phyloP scores from a whole-genome alignment of 176 grass and related monocot species.

The Carex scoparia region DNA sequence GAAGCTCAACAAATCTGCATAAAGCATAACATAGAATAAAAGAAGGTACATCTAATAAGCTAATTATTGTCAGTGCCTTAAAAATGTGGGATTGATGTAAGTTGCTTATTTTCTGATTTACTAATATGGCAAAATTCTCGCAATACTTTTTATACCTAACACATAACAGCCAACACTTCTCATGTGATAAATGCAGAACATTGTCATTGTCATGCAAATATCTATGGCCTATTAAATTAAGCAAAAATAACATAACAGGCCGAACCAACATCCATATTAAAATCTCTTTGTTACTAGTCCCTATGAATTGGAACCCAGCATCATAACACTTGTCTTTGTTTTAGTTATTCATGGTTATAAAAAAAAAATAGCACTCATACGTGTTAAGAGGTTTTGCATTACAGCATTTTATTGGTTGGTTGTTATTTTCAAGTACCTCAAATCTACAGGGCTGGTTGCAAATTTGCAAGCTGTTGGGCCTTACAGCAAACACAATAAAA shows the following conservation, averaged over 20 bases:
- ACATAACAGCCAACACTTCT: not conserved
- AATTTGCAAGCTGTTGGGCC: not conserved
- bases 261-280: not conserved
- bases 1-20: slow-evolving; percentile 98
- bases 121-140: not conserved
- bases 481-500: not conserved
- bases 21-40: slow-evolving; percentile 9
- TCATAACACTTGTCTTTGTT: not conserved
- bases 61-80: not conserved
- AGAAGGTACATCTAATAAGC: slow-evolving; percentile 24
- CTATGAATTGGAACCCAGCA: not conserved
- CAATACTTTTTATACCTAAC: not conserved
- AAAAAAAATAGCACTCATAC: not conserved
- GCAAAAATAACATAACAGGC: not conserved
- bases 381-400: not conserved
- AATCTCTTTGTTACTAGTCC: not conserved
- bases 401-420: not conserved
- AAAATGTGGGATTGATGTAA: not conserved
- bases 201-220: not conserved
- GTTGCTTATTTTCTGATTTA: slow-evolving; percentile 2
- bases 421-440: slow-evolving; percentile 8
- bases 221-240: not conserved
- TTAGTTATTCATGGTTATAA: not conserved
- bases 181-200: not conserved
- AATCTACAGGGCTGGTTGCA: not conserved